Base-by-base conservation (phyloP, 208 protist species). In the Porcisia hertigi region DNA sequence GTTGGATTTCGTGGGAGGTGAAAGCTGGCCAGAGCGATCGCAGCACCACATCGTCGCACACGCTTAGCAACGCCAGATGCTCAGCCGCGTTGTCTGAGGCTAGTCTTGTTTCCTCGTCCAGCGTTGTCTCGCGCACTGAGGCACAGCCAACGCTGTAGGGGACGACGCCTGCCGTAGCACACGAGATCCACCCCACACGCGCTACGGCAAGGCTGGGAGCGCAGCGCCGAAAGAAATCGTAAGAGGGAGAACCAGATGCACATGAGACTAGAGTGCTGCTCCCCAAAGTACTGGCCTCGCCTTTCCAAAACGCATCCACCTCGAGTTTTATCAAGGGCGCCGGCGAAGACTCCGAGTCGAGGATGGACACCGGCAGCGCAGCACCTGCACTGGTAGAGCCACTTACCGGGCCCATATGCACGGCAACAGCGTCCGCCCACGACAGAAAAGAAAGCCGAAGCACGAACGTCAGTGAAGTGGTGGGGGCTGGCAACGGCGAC, bases 31-130 rank as follows among this genome's bases (percentile, higher is more conserved):
- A 81, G 36, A 76, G 39, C 11, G 55, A 16, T 8, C 47, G 69
- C 39, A 81, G 30, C 30, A 81, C 43, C 6, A 34, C 34, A n/a
- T 43, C 62, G 60, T 81, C 71, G 63, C 76, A 71, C 30, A 76
- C 63, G n/a, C 39, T 39, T 11, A 81, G 62, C 52, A 49, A 45
- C n/a, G 70, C 25, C 11, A 71, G 14, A 45, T n/a, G 20, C 55
- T 30, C n/a, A 49, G 8, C 55, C 7, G 25, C 52, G 5, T 20
- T 36, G 1, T 0, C 45, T 47, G 23, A 57, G 30, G 43, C 12
- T 36, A 18, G n/a, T 39, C 3, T 30, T 20, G 3, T 7, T 30
- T 66, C 62, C 39, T 6, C 18, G 23, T 34, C 25, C 23, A 36
- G 30, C 57, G 30, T 18, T 25, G 55, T 34, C 23, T 43, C 54